phyloP scores from a whole-genome alignment of 371 early-diverging fungal species.

The Mortierella sp. region DNA sequence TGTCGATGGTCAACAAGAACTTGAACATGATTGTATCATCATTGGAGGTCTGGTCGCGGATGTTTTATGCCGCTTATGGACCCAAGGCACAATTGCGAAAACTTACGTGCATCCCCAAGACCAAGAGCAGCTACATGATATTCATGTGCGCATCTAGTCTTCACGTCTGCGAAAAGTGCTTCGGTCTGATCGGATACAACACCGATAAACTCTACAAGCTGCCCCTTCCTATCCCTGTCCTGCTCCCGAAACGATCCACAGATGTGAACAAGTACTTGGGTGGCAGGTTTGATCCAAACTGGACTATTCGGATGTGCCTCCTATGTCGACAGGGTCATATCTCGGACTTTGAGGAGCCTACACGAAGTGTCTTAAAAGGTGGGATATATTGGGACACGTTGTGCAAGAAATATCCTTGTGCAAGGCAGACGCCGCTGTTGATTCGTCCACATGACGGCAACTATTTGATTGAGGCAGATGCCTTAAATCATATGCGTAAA shows the following conservation, averaged over 20 bases:
- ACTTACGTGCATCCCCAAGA: too few species aligned
- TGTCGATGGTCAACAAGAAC: too few species aligned
- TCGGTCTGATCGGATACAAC: not conserved
- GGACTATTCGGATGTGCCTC: conserved; percentile 29
- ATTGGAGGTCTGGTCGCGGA: not conserved
- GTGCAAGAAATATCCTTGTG: not conserved
- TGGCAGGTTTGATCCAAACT: conserved; percentile 18
- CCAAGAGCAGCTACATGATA: conserved; percentile 19
- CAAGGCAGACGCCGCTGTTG: too few species aligned
- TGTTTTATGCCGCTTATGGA: too few species aligned
- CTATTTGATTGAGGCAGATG: not conserved
- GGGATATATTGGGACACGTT: too few species aligned
- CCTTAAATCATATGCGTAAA: conserved; percentile 3
- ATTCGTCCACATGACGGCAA: too few species aligned
- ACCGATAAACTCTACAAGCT: too few species aligned
- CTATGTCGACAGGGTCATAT: conserved; percentile 10
- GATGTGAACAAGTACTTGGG: conserved; percentile 15
- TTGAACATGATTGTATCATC: conserved; percentile 7
- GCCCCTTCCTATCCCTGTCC: conserved; percentile 19
- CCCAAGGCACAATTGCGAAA: too few species aligned
- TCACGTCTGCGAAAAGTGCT: conserved; percentile 18
- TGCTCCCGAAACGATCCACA: conserved; percentile 22
- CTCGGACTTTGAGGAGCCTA: not conserved
- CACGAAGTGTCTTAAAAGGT: too few species aligned
- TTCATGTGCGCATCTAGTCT: conserved; percentile 20